Conservation (phyloP, 1,284 basidiomycete genomes). For the Ustilago lituana region DNA sequence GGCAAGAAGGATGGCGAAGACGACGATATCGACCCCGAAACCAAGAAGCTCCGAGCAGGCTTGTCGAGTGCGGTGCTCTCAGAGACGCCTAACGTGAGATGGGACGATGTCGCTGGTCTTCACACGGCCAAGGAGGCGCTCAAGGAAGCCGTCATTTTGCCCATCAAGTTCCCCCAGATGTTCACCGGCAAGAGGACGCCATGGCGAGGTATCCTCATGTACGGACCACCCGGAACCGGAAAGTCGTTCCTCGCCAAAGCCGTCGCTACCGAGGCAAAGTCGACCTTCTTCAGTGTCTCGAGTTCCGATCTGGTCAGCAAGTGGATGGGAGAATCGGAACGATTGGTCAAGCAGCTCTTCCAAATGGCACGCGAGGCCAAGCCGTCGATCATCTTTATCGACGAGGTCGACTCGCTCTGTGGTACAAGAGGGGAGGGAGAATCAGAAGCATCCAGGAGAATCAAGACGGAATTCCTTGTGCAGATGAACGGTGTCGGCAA, state of each 20-base stretch:
- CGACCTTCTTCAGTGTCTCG: slow-evolving; percentile 96
- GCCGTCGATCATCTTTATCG: slow-evolving; percentile 97
- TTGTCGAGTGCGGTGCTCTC: slow-evolving; percentile 86
- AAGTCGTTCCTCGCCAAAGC: slow-evolving; percentile 92
- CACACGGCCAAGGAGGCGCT: slow-evolving; percentile 93
- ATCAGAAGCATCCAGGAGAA: slow-evolving; percentile 91
- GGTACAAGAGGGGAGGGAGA: slow-evolving; percentile 95
- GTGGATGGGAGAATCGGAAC: slow-evolving; percentile 98
- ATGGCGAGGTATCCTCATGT: slow-evolving; percentile 93
- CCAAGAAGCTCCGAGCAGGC: slow-evolving; percentile 91
- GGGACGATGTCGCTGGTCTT: slow-evolving; percentile 97
- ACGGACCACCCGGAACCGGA: slow-evolving; percentile 74
- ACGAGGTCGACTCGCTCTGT: slow-evolving; percentile 96
- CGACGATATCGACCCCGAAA: slow-evolving; percentile 86
- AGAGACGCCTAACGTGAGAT: slow-evolving; percentile 94
- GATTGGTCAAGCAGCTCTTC: slow-evolving; percentile 95
- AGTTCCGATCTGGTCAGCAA: slow-evolving; percentile 96
- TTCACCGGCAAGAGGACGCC: slow-evolving; percentile 98
- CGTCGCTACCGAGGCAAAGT: slow-evolving; percentile 95
- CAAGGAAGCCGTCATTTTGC: slow-evolving; percentile 97
- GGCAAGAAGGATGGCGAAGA: slow-evolving; percentile 77
- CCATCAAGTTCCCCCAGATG: slow-evolving; percentile 97
- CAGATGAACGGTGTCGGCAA: slow-evolving; percentile 99
- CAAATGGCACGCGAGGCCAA: slow-evolving; percentile 95
- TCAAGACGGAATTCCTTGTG: slow-evolving; percentile 96